These are phyloP conservation scores for Xylariaceae sp. DNA, from an alignment of 2,329 filamentous ascomycete genomes.

Conservation along the genomic window DNA sequence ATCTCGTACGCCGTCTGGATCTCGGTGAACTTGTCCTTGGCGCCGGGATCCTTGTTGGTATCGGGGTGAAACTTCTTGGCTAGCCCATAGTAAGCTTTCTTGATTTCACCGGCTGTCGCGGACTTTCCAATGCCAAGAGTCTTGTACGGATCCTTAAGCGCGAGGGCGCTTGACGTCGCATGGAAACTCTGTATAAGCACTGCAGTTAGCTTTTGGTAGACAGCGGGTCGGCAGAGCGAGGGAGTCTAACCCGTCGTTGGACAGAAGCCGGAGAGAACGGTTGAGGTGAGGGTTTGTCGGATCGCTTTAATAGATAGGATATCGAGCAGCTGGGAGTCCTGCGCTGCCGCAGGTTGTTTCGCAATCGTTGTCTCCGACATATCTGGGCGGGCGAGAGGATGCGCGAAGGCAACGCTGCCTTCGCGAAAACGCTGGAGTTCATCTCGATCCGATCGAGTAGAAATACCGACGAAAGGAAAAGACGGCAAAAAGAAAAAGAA, in stretches of 20 bases:
- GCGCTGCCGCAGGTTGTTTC: constrained; percentile 37
- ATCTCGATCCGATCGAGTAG: constrained; percentile 32
- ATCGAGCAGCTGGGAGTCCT: constrained; percentile 23
- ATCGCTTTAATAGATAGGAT: constrained; percentile 23
- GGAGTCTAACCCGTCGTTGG: constrained; percentile 23
- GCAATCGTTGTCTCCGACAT: constrained; percentile 38
- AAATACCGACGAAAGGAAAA: too few species aligned
- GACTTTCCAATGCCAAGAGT: constrained; percentile 77
- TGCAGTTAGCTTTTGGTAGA: constrained; percentile 15
- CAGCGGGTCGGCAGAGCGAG: neutral
- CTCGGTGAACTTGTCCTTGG: constrained; percentile 91
- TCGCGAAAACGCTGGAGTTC: constrained; percentile 45
- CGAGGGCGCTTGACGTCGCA: constrained; percentile 47
- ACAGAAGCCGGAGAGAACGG: constrained; percentile 11
- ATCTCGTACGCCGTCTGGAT: constrained; percentile 93
- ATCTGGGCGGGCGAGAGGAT: constrained; percentile 41
- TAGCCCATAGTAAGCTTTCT: constrained; percentile 95
- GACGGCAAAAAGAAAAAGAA: neutral
- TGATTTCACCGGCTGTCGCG: constrained; percentile 83
- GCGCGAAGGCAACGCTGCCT: constrained; percentile 43
- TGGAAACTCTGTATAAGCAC: constrained; percentile 48
- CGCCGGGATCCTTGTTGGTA: constrained; percentile 90
- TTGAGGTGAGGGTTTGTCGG: constrained; percentile 13
- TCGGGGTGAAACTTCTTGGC: constrained; percentile 98
- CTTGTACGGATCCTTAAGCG: constrained; percentile 75